Base-by-base conservation (phyloP, 768 basidiomycete genomes). In the Tulasnella sp. region DNA sequence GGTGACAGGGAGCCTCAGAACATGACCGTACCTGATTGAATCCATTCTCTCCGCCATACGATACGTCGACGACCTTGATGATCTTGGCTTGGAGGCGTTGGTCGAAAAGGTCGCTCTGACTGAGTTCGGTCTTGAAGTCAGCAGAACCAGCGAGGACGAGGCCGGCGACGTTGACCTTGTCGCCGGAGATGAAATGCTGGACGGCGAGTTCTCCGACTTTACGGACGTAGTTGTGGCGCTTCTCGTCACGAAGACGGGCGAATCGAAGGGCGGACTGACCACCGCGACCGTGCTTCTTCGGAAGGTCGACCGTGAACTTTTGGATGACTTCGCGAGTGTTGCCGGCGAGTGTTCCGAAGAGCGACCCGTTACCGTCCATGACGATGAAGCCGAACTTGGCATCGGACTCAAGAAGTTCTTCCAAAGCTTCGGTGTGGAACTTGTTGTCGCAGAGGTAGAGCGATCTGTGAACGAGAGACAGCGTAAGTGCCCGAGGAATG, bases 271-370 rank as follows among this genome's bases (percentile, higher is more conserved):
- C 97, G 71, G 97, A 98, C 82, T 99, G 97, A 81, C 97, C 97
- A 88, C 97, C 97, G 85, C 97, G 95, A 75, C 96, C 96, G 81
- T 98, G 97, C 84, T 99, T 99, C 85, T 99, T 99, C 52, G 97
- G 97, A 11, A 98, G 86, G 81, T 98, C 97, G 79, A 99, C 97
- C 22, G 94, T 94, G 83, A 98, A 98, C 81, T 98, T 98, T 84
- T 99, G 97, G 72, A 96, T 85, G 68, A 99, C 88, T 76, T 98
- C 95, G 75, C 97, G 94, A 22, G 97, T 96, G 81, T 98, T 98
- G 64, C 97, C 97, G 0, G 96, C 88, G 71, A 99, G 87, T 4
- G 91, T 92, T 72, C 97, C 97, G 77, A 98, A 98, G 40, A 99
- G 89, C 5, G 94, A 92, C 41, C 96, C 96, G 80, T 97, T 98